These are phyloP conservation scores for Rhodotorula taiwanensis DNA, from an alignment of 768 basidiomycete genomes.

Conservation along the genomic window DNA sequence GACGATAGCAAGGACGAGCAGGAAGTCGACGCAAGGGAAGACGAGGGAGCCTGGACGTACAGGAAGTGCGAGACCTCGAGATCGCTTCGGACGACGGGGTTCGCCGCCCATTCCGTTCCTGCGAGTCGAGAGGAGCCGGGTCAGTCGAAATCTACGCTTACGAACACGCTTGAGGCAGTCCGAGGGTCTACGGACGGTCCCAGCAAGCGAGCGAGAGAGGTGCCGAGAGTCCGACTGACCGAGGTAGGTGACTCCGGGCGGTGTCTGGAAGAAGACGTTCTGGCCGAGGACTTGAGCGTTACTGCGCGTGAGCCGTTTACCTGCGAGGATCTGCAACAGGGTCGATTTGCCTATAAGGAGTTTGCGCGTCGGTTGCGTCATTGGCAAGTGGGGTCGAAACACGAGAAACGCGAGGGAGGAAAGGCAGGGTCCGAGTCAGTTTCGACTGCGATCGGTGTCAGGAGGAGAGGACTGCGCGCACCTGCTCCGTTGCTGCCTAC, in stretches of 20 bases:
- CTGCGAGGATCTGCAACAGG: slow-evolving; percentile 83
- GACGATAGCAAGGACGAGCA: no score
- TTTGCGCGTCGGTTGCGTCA: no score
- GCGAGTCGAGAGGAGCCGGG: no score
- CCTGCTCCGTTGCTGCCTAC: slow-evolving; percentile 87
- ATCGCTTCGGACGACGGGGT: slow-evolving; percentile 89
- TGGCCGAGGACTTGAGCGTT: slow-evolving; percentile 65
- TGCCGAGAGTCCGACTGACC: slow-evolving; percentile 12
- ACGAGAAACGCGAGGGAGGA: not conserved
- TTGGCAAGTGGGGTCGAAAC: not conserved
- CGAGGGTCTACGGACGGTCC: no score
- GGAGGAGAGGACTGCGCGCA: slow-evolving; percentile 43
- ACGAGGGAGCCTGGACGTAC: no score
- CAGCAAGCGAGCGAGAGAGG: no score
- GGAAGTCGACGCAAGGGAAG: no score
- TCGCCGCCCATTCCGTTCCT: slow-evolving; percentile 97
- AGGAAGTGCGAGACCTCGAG: slow-evolving; percentile 87
- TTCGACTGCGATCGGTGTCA: not conserved
- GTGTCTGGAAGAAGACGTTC: slow-evolving; percentile 85
- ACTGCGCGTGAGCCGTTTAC: slow-evolving; percentile 68
- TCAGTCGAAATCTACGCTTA: not conserved
- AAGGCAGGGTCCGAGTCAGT: not conserved
- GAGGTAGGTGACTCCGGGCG: slow-evolving; percentile 45
- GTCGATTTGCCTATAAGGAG: slow-evolving; percentile 77
- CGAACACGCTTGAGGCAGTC: no score